Evolutionary conservation across 192 early-diverging fungal genomes (phyloP).

Genomic region (Backusella australiensis): DNA sequence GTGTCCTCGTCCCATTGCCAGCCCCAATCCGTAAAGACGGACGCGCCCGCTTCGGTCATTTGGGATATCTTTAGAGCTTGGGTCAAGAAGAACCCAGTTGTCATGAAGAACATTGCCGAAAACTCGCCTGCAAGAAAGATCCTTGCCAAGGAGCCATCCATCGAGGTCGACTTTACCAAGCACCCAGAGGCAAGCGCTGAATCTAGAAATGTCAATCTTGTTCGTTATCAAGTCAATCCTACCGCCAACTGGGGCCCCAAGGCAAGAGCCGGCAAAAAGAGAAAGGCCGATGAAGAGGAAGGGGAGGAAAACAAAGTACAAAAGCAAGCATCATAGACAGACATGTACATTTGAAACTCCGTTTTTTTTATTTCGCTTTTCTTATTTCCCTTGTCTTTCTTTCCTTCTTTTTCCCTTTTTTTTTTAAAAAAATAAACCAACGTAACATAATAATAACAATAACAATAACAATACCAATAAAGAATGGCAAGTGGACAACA

Average conservation of each 20-base stretch:
- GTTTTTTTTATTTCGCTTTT: not conserved
- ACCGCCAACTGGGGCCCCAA: conserved; percentile 97
- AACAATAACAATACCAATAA: not conserved
- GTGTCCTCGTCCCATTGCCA: conserved; percentile 85
- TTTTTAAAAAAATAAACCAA: not conserved
- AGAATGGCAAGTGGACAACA: conserved; percentile 5
- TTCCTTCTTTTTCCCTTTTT: not conserved
- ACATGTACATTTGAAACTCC: not conserved
- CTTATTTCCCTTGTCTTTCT: not conserved
- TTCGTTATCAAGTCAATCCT: conserved; percentile 96
- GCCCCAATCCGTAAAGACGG: conserved; percentile 85
- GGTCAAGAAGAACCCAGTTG: conserved; percentile 71
- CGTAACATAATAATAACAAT: not conserved
- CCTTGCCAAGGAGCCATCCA: conserved; percentile 47
- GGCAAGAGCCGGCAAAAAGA: conserved; percentile 58
- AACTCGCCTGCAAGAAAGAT: conserved; percentile 71
- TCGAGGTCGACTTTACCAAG: conserved; percentile 70
- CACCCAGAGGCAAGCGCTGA: conserved; percentile 74
- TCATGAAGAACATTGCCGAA: conserved; percentile 59
- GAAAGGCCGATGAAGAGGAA: conserved; percentile 30
- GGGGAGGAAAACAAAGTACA: not conserved
- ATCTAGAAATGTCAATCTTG: conserved; percentile 78
- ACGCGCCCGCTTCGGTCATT: conserved; percentile 79
- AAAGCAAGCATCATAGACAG: not conserved
- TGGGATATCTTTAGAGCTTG: conserved; percentile 92